Base-by-base conservation (phyloP, 2,329 filamentous ascomycete species). In the Venturia pyrina region DNA sequence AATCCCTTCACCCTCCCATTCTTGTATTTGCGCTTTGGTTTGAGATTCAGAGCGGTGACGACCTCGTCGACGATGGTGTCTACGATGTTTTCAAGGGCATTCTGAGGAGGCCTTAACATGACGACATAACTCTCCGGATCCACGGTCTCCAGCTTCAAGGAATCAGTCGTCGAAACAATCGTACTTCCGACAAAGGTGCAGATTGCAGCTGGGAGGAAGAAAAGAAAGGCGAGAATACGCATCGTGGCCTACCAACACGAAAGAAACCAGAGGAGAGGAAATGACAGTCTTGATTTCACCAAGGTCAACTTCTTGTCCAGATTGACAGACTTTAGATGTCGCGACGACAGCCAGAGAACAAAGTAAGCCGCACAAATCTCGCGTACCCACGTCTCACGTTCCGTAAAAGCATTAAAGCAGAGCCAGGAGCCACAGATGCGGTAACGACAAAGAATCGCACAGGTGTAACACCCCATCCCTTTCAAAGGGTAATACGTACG, bases 1-100 rank as follows among this genome's bases (percentile, higher is more conserved):
- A 78, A 76, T 19, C 77, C 78, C 66, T 74, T 75, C 69, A 76
- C 78, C 24, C 67, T 70, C 43, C 73, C 77, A 64, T 78, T 74
- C 48, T 69, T 69, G 69, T 77, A 79, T 32, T 74, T 72, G 59
- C 78, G 75, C 21, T 70, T 68, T 41, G 74, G 72, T 37, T 70
- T 69, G 57, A 72, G 71, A 32, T 66, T 37, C 5, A 37, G 15
- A 11, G 28, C 5, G 17, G 28, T 8, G 32, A 37, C 5, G 19
- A 59, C 28, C 5, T n/a, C 48, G 3, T 53, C 21, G 5, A 24
- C 21, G 13, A 53, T 4, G 21, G 21, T 53, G 10, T 53, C 53
- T 8, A 19, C 15, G 32, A 59, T 13, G 17, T 19, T n/a, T 2
- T 59, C 28, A 15, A 37, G 28, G 5, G 8, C 19, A 10, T 5